Percentiles rank a stretch among this genome's conserved stretches.
Conservation (phyloP, 306 rosid genomes). For the Cyamopsis tetragonoloba region DNA sequence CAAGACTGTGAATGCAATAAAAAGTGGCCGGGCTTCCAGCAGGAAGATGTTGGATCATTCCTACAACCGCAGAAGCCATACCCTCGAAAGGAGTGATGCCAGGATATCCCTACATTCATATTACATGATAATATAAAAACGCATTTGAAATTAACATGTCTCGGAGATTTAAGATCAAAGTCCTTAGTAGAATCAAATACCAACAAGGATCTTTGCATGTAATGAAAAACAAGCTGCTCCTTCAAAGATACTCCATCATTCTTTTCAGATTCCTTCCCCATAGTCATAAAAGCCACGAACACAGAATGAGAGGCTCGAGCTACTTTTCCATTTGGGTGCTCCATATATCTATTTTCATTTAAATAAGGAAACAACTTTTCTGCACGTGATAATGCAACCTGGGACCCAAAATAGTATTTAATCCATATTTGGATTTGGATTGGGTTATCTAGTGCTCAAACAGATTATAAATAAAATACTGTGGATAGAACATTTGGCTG, state of each 20-base stretch:
- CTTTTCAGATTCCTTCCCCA: conserved; percentile 55
- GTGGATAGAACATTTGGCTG: conserved; percentile 1
- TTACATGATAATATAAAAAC: conserved; percentile 4
- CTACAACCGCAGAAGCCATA: conserved; percentile 87
- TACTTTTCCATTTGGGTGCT: conserved; percentile 80
- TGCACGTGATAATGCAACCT: conserved; percentile 4
- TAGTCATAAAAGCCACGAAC: conserved; percentile 61
- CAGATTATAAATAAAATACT: background rate
- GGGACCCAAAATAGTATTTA: conserved; percentile 14
- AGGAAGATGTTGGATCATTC: conserved; percentile 76
- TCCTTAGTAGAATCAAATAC: conserved; percentile 37
- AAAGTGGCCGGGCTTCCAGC: conserved; percentile 90
- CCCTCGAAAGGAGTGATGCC: conserved; percentile 89
- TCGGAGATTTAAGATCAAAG: conserved; percentile 3
- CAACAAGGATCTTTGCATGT: conserved; percentile 66
- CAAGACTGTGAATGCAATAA: conserved; percentile 67
- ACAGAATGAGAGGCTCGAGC: conserved; percentile 83
- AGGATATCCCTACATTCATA: conserved; percentile 72
- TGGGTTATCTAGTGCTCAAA: background rate
- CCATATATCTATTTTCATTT: conserved; percentile 66
- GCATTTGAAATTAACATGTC: background rate
- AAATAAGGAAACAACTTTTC: conserved; percentile 38
- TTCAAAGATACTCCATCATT: conserved; percentile 52
- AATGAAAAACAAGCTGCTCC: conserved; percentile 90
- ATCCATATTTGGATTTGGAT: background rate